Percentiles rank a stretch among this genome's conserved stretches.
Evolutionary conservation across 2,329 filamentous ascomycete genomes (phyloP).

Genomic region (Talaromyces sp.): DNA sequence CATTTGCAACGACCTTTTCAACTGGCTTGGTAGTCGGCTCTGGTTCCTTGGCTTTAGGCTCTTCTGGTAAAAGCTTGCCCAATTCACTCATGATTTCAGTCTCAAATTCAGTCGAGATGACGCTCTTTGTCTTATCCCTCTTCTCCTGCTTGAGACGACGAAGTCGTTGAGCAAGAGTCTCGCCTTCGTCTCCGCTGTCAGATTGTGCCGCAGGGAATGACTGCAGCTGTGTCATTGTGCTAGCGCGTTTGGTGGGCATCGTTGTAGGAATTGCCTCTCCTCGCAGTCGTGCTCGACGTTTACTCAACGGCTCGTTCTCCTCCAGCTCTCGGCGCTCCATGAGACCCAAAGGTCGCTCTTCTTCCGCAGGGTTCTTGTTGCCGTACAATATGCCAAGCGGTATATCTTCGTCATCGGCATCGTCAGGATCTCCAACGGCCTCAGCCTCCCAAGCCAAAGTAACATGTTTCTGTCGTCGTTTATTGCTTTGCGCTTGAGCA

Average conservation of each 20-base stretch:
- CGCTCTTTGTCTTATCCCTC: conserved; percentile 28
- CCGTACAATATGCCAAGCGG: conserved; percentile 80
- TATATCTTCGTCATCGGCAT: conserved; percentile 75
- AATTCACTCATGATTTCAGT: conserved; percentile 45
- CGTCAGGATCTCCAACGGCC: conserved; percentile 42
- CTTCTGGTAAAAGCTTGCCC: conserved; percentile 27
- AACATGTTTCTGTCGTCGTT: conserved; percentile 68
- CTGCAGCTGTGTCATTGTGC: conserved; percentile 36
- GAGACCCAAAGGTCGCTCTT: conserved; percentile 45
- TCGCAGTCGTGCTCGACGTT: conserved; percentile 70
- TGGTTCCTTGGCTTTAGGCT: conserved; percentile 22
- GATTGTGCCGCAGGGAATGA: conserved; percentile 29
- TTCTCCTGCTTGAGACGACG: conserved; percentile 41
- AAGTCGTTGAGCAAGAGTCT: conserved; percentile 48
- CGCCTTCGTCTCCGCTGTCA: conserved; percentile 37
- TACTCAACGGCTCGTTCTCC: conserved; percentile 85
- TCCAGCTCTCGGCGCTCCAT: conserved; percentile 75
- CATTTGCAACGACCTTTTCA: not conserved
- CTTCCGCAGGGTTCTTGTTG: conserved; percentile 34
- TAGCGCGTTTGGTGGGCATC: conserved; percentile 30
- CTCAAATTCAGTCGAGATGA: conserved; percentile 44
- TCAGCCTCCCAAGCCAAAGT: conserved; percentile 83
- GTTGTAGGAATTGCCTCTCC: conserved; percentile 51
- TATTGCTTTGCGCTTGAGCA: conserved; percentile 75
- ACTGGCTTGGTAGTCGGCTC: not conserved